Evolutionary conservation across 192 early-diverging fungal species (phyloP).

Genomic region (Spizellomyces punctatus): DNA sequence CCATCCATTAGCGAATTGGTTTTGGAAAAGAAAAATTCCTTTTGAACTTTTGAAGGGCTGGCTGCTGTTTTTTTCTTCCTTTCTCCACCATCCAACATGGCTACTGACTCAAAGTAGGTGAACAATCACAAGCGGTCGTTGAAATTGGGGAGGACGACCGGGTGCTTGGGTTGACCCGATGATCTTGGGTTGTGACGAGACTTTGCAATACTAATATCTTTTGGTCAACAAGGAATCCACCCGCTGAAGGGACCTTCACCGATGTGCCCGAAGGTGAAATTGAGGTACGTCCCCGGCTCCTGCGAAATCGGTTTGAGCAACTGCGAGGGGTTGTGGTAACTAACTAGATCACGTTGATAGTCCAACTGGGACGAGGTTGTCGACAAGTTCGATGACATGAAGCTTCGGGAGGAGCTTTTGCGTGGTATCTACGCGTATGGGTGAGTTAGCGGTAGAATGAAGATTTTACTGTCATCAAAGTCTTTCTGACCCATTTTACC

Average conservation of each 20-base stretch:
- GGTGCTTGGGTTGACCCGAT: no score
- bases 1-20: no score
- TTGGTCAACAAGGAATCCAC: constrained; percentile 3
- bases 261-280: constrained; percentile 47
- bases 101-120: constrained; percentile 29
- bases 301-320: no score
- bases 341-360: constrained; percentile 36
- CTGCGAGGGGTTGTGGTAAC: neutral
- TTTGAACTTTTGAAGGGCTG: no score
- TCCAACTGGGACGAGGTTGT: constrained; percentile 95
- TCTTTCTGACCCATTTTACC: neutral
- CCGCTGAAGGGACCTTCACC: constrained; percentile 26
- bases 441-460: constrained; percentile 48
- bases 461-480: neutral
- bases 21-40: no score
- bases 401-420: constrained; percentile 84
- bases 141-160: neutral
- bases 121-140: neutral
- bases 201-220: no score
- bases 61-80: neutral
- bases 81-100: constrained; percentile 12
- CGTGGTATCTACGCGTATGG: constrained; percentile 98
- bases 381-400: constrained; percentile 97
- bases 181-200: no score
- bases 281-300: constrained; percentile 25